Evolutionary conservation across 2,329 filamentous ascomycete species (phyloP).

Genomic region (Graphiopsis chlorocephala): DNA sequence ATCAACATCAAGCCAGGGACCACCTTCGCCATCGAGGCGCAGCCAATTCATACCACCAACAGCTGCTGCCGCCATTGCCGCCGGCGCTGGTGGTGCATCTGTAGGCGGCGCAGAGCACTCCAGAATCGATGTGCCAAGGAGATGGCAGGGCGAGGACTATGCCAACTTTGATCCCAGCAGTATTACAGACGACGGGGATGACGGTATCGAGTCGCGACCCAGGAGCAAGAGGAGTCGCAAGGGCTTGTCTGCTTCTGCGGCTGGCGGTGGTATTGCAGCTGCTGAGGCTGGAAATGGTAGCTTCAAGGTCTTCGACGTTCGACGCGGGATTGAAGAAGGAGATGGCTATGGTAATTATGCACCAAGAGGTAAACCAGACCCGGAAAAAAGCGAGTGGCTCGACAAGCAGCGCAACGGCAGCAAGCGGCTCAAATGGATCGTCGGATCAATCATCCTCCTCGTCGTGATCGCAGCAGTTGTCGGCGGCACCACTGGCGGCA

Average conservation of each 20-base stretch:
- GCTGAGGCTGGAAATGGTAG: slow-evolving; percentile 24
- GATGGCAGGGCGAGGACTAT: slow-evolving; percentile 27
- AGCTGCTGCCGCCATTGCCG: slow-evolving; percentile 12
- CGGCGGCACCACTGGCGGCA: slow-evolving; percentile 70
- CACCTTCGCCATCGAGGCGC: slow-evolving; percentile 17
- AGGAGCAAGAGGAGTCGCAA: slow-evolving; percentile 14
- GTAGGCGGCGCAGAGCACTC: slow-evolving; percentile 20
- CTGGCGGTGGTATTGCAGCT: slow-evolving; percentile 37
- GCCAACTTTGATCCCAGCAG: slow-evolving; percentile 66
- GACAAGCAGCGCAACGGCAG: slow-evolving; percentile 58
- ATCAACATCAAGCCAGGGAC: neutral
- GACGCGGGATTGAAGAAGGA: slow-evolving; percentile 44
- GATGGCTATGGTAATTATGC: slow-evolving; percentile 42
- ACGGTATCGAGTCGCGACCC: slow-evolving; percentile 65
- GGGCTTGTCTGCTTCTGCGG: slow-evolving; percentile 31
- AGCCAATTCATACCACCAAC: slow-evolving; percentile 13
- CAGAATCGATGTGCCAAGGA: neutral
- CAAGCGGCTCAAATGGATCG: slow-evolving; percentile 66
- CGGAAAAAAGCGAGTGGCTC: slow-evolving; percentile 67
- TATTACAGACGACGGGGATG: slow-evolving; percentile 88
- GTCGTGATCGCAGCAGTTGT: slow-evolving; percentile 69
- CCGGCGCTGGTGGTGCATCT: slow-evolving; percentile 13
- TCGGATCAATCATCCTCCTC: slow-evolving; percentile 62
- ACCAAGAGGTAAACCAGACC: slow-evolving; percentile 32
- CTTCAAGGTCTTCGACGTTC: slow-evolving; percentile 38